phyloP scores from a whole-genome alignment of 768 basidiomycete genomes.

The Phlebiopsis flavidoalba region DNA sequence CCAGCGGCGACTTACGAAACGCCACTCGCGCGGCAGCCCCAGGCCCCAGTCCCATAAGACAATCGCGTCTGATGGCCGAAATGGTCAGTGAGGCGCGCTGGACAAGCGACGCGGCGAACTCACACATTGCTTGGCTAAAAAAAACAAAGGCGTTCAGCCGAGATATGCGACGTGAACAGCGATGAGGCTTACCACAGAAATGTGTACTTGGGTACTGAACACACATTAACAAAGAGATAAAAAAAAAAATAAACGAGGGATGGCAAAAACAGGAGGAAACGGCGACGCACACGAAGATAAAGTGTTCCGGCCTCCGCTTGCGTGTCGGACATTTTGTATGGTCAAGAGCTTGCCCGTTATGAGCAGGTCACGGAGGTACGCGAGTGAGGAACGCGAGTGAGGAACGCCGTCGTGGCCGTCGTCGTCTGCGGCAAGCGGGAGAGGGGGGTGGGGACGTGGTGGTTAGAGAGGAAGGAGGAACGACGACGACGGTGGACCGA shows the following conservation, averaged over 20 bases:
- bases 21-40: slow-evolving; percentile 71
- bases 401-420: neutral
- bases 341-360: neutral
- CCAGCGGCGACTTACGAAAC: slow-evolving; percentile 47
- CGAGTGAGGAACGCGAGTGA: neutral
- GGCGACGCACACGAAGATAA: slow-evolving; percentile 61
- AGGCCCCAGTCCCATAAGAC: slow-evolving; percentile 85
- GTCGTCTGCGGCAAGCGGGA: neutral
- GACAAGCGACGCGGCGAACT: slow-evolving; percentile 5
- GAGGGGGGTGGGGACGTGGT: slow-evolving; percentile 4
- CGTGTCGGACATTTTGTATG: slow-evolving; percentile 35
- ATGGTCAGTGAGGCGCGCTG: slow-evolving; percentile 4
- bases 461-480: neutral
- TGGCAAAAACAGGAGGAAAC: neutral
- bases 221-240: neutral
- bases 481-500: neutral
- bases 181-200: slow-evolving; percentile 68
- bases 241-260: neutral
- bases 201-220: slow-evolving; percentile 66
- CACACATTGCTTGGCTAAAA: slow-evolving; percentile 40
- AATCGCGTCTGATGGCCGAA: slow-evolving; percentile 53
- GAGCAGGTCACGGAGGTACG: neutral
- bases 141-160: slow-evolving; percentile 13
- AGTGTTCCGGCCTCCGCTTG: slow-evolving; percentile 61
- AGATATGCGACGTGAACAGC: slow-evolving; percentile 26